These are phyloP conservation scores for Termitomyces sp. DNA, from an alignment of 768 basidiomycete species.

Conservation along the genomic window DNA sequence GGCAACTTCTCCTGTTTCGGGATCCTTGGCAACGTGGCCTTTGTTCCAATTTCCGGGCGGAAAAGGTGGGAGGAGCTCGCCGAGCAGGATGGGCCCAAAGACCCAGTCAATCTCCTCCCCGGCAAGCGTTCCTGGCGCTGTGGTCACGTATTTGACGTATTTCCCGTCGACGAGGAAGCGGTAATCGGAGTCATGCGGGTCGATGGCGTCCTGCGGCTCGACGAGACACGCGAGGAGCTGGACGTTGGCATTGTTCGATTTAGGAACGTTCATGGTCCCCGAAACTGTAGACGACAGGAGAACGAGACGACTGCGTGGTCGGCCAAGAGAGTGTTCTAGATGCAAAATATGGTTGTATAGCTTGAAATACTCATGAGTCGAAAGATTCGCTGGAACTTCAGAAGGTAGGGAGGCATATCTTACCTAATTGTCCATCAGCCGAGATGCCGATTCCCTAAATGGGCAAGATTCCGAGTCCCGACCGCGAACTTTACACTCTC, in stretches of 20 bases:
- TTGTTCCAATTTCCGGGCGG: neutral
- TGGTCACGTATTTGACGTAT: neutral
- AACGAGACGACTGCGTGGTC: neutral
- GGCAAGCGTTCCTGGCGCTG: neutral
- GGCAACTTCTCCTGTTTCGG: neutral
- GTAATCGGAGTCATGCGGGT: neutral
- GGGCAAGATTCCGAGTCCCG: too few species aligned
- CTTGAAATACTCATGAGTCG: too few species aligned
- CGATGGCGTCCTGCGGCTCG: neutral
- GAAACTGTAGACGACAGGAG: too few species aligned
- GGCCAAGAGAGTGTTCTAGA: neutral
- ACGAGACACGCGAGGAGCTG: neutral
- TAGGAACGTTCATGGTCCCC: neutral
- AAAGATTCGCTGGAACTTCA: too few species aligned
- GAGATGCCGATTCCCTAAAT: too few species aligned
- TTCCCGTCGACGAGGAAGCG: neutral
- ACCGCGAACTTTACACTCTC: too few species aligned
- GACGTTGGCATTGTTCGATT: neutral
- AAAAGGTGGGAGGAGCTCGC: neutral
- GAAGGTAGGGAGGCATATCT: too few species aligned
- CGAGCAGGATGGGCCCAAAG: neutral
- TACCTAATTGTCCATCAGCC: too few species aligned
- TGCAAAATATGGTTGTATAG: neutral
- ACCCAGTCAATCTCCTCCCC: neutral
- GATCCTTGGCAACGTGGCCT: neutral